Base-by-base conservation (phyloP, 768 basidiomycete genomes). In the Hygrophorus russula region DNA sequence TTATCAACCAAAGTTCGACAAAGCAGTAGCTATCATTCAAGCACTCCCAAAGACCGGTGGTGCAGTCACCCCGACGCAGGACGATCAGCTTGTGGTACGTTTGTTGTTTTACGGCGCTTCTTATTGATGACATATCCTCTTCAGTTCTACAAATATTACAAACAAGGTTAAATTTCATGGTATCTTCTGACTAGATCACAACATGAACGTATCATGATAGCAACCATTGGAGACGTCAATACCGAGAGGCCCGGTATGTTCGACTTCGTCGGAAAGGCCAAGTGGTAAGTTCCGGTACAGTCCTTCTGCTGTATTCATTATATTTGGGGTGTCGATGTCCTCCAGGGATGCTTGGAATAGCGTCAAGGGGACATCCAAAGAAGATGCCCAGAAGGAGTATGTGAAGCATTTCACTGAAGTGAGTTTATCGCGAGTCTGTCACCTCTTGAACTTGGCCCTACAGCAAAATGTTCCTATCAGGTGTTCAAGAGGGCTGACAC, bases 71-170 rank as follows among this genome's bases (percentile, higher is more conserved):
- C 87, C 88, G 14, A 50, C 65, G 13, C 64, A 73, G 50, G 80
- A 82, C 9, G 82, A 88, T 45, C 74, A 88, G 68, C 84, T 97
- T 51, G 68, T 65, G 53, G 93, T 92, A 61, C 59, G 85, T 67
- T 24, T 43, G 37, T 46, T 5, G 5, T 39, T 20, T 5, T 19
- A 12, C n/a, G 15, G 37, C 19, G 14, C 12, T 19, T 15, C 13
- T 2, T n/a, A n/a, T 13, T 17, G 24, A 10, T 33, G 18, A 24
- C 14, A 7, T n/a, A n/a, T 15, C 14, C 46, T 41, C 27, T 20
- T 47, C 46, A 97, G 93, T 96, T 96, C 72, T 99, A 98, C 71
- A 73, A 71, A 52, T 77, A 82, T 62, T 97, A 70, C 76, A 99
- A 98, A 74, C 92, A 94, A 72, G 89, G 90, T 83, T 43, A 36